phyloP scores from a whole-genome alignment of 169 alveolate species.

The Cryptosporidium canis region DNA sequence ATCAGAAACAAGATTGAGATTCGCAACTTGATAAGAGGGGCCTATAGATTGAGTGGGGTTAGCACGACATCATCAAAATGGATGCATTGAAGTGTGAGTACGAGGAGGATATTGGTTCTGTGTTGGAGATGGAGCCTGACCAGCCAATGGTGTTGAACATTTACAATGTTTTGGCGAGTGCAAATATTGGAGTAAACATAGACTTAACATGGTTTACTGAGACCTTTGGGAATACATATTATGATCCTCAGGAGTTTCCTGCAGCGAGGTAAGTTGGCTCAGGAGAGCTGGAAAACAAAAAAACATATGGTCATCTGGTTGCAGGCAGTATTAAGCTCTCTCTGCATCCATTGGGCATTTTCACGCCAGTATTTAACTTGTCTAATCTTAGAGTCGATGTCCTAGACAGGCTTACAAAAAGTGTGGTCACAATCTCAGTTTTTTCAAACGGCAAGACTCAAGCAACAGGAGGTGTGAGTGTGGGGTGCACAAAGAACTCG shows the following conservation, averaged over 20 bases:
- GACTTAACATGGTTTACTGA: slow-evolving; percentile 59
- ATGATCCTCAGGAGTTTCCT: slow-evolving; percentile 71
- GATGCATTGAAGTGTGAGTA: neutral
- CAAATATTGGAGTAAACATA: slow-evolving; percentile 47
- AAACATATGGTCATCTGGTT: too few relatives aligned
- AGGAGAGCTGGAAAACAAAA: neutral
- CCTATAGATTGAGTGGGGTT: neutral
- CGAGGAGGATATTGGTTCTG: slow-evolving; percentile 43
- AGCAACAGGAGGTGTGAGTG: slow-evolving; percentile 65
- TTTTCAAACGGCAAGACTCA: slow-evolving; percentile 69
- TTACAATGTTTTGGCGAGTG: slow-evolving; percentile 67
- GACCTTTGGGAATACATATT: slow-evolving; percentile 60
- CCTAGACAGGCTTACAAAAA: slow-evolving; percentile 16
- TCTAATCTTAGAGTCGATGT: slow-evolving; percentile 38
- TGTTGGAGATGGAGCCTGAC: slow-evolving; percentile 24
- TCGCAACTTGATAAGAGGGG: neutral
- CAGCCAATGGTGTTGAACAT: slow-evolving; percentile 65
- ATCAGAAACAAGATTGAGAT: too few relatives aligned
- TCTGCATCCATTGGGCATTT: too few relatives aligned
- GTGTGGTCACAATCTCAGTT: slow-evolving; percentile 44
- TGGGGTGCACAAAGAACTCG: slow-evolving; percentile 30
- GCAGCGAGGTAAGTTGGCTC: slow-evolving; percentile 68
- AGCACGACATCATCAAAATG: neutral
- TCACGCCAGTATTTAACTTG: neutral
- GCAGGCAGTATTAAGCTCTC: too few relatives aligned